A percentile compares a stretch with the other conserved stretches of the same genome.
These are phyloP conservation scores for Lophiotrema nucula DNA, from an alignment of 495 filamentous ascomycete species.

Conservation along the genomic window DNA sequence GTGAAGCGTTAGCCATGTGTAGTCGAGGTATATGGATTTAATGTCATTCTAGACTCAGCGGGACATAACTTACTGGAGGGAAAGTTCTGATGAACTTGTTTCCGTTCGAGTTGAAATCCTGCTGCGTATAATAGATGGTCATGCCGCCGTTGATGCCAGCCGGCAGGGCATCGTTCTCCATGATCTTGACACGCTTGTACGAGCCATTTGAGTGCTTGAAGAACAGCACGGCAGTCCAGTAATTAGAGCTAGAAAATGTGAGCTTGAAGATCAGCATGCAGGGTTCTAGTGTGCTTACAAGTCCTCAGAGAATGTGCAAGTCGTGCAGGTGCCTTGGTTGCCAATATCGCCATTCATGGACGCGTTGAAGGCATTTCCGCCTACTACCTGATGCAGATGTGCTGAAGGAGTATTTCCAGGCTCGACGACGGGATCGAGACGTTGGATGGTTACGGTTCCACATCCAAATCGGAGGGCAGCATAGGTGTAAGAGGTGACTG, in stretches of 20 bases:
- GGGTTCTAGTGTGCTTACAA: not conserved
- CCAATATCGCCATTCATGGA: constrained; percentile 50
- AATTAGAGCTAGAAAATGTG: constrained; percentile 42
- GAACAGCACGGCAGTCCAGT: constrained; percentile 49
- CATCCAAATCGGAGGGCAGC: constrained; percentile 51
- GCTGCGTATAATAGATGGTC: constrained; percentile 49
- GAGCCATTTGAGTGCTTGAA: constrained; percentile 52
- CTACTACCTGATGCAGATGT: constrained; percentile 51
- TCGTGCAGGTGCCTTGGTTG: constrained; percentile 46
- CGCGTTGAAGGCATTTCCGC: constrained; percentile 52
- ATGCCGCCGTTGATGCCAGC: constrained; percentile 51
- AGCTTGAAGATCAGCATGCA: constrained; percentile 24
- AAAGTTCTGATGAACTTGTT: constrained; percentile 50
- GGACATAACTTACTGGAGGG: constrained; percentile 40
- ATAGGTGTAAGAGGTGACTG: no score
- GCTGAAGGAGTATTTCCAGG: constrained; percentile 43
- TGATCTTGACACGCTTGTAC: constrained; percentile 48
- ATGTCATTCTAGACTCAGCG: not conserved
- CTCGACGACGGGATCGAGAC: constrained; percentile 49
- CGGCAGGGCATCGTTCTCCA: constrained; percentile 47
- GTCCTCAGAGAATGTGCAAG: constrained; percentile 29
- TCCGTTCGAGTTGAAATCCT: constrained; percentile 47
- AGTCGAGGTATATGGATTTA: no score
- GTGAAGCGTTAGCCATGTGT: constrained; percentile 1
- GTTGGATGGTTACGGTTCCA: constrained; percentile 48